Conservation (phyloP, 148 eudicot species). For the Spergularia bocconei region DNA sequence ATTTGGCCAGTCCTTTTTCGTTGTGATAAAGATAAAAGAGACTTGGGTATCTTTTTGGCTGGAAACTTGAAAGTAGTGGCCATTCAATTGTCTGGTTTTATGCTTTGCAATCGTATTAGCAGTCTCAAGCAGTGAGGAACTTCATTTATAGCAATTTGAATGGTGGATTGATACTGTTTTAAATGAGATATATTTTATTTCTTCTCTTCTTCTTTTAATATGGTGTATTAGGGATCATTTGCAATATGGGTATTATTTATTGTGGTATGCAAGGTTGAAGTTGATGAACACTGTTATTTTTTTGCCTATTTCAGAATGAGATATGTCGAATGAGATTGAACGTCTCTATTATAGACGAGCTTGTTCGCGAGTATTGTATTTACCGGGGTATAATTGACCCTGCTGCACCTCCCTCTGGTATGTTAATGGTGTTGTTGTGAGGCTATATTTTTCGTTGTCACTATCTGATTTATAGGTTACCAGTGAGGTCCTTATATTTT, state of each 20-base stretch:
- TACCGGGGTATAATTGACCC: slow-evolving; percentile 86
- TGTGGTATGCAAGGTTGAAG: neutral
- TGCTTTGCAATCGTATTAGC: slow-evolving; percentile 1
- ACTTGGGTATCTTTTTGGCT: neutral
- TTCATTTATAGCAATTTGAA: neutral
- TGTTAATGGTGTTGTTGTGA: slow-evolving; percentile 2
- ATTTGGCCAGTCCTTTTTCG: neutral
- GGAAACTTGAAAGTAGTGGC: neutral
- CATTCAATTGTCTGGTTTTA: neutral
- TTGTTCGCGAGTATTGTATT: slow-evolving; percentile 83
- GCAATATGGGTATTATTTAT: slow-evolving; percentile 4
- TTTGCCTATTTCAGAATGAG: slow-evolving; percentile 66
- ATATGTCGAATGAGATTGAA: slow-evolving; percentile 78
- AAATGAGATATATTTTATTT: neutral
- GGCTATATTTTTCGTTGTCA: neutral
- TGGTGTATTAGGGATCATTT: neutral
- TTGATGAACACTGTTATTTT: slow-evolving; percentile 8
- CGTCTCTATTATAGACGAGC: slow-evolving; percentile 70
- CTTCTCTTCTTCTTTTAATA: neutral
- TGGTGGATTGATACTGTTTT: neutral
- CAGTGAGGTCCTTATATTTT: neutral
- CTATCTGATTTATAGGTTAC: neutral
- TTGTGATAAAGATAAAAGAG: neutral
- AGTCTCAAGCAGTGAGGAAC: neutral
- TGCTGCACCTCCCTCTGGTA: slow-evolving; percentile 40